Percentiles rank a stretch among this genome's conserved stretches.
Conservation (phyloP, 2,329 filamentous ascomycete genomes). For the Periconia digitata region DNA sequence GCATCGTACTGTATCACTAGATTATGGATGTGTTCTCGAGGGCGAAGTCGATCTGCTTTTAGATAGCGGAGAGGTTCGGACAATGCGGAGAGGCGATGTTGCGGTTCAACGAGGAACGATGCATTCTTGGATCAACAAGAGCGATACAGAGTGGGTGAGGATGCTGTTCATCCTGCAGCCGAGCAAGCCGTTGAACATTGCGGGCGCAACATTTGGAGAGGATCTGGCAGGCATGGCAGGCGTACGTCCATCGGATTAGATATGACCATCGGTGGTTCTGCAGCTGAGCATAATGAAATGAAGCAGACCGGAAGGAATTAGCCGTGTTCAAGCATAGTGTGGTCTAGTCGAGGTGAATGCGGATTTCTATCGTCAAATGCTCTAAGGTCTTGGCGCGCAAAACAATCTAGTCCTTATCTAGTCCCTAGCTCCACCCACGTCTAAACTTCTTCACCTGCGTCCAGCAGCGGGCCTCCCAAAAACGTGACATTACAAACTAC, state of each 20-base stretch:
- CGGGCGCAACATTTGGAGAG: slow-evolving; percentile 35
- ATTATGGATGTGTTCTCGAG: slow-evolving; percentile 44
- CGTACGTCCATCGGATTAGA: slow-evolving; percentile 38
- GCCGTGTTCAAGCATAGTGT: too few species aligned
- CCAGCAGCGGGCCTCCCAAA: too few species aligned
- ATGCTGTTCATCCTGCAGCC: slow-evolving; percentile 44
- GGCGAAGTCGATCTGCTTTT: slow-evolving; percentile 42
- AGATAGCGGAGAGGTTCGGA: slow-evolving; percentile 42
- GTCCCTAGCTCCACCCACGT: too few species aligned
- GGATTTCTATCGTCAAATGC: too few species aligned
- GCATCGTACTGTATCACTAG: slow-evolving; percentile 45
- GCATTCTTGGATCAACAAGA: slow-evolving; percentile 44
- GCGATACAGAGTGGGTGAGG: slow-evolving; percentile 35
- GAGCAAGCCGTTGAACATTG: slow-evolving; percentile 36
- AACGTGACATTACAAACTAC: neutral
- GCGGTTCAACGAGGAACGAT: slow-evolving; percentile 44
- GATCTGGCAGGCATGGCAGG: slow-evolving; percentile 40
- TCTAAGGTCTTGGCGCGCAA: too few species aligned
- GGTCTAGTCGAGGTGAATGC: too few species aligned
- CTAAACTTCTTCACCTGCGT: too few species aligned
- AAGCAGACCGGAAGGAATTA: too few species aligned
- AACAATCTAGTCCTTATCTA: too few species aligned
- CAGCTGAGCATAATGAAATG: too few species aligned
- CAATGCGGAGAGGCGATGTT: slow-evolving; percentile 42
- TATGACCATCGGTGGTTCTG: neutral